Percentiles rank a stretch among this genome's conserved stretches.
phyloP scores from a whole-genome alignment of 2,329 filamentous ascomycete genomes.

The Exutisphaerella laricina region DNA sequence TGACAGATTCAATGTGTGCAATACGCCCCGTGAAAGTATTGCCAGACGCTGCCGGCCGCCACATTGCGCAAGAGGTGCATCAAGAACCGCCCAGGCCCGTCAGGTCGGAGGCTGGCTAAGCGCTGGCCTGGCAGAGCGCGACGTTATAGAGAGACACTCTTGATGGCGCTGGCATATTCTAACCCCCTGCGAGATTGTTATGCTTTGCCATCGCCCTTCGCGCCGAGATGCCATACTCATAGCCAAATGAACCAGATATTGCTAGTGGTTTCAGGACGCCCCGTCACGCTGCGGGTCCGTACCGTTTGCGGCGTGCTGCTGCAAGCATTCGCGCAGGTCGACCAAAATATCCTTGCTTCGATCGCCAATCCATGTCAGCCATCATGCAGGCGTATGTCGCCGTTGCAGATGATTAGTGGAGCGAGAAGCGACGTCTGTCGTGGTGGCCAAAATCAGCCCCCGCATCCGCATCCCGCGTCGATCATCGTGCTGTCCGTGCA shows the following conservation, averaged over 20 bases:
- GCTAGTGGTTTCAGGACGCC: slow-evolving; percentile 16
- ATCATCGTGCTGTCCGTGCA: slow-evolving; percentile 1
- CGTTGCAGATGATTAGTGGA: background rate
- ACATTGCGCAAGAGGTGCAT: slow-evolving; percentile 29
- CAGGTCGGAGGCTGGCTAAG: no score
- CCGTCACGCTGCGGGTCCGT: slow-evolving; percentile 8
- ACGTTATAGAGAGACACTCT: slow-evolving; percentile 7
- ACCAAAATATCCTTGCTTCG: slow-evolving; percentile 25
- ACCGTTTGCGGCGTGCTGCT: slow-evolving; percentile 14
- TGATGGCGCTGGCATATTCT: background rate
- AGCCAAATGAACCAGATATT: slow-evolving; percentile 6
- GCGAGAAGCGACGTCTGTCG: slow-evolving; percentile 11
- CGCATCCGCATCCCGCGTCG: background rate
- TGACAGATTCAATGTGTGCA: slow-evolving; percentile 24
- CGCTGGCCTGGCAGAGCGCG: slow-evolving; percentile 10
- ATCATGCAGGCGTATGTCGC: slow-evolving; percentile 20
- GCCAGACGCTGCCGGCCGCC: slow-evolving; percentile 18
- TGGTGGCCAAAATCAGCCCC: slow-evolving; percentile 4
- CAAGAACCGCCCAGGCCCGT: slow-evolving; percentile 20
- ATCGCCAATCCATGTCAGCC: slow-evolving; percentile 26
- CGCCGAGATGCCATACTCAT: no score
- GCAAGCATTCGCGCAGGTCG: slow-evolving; percentile 18
- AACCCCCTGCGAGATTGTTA: background rate
- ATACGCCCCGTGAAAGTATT: slow-evolving; percentile 12
- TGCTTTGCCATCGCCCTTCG: slow-evolving; percentile 14